phyloP scores from a whole-genome alignment of 2,329 filamentous ascomycete species.

The Cyclaneusma minus region DNA sequence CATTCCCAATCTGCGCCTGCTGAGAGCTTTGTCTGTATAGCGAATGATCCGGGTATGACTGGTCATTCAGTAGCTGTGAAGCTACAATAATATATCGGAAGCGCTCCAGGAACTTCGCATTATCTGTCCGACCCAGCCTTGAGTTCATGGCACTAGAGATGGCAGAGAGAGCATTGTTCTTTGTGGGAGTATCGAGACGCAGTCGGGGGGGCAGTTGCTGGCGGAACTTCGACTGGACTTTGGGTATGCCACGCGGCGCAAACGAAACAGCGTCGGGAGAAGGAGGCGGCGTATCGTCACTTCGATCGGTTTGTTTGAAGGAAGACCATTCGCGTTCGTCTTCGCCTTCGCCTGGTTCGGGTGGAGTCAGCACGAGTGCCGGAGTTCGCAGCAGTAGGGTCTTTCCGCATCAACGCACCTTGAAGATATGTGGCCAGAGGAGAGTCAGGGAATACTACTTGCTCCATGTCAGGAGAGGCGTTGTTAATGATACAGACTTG shows the following conservation, averaged over 20 bases:
- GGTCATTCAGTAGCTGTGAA: constrained; percentile 70
- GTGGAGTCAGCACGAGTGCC: constrained; percentile 4
- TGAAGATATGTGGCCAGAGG: constrained; percentile 81
- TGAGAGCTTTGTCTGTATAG: no score
- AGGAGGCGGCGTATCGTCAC: constrained; percentile 4
- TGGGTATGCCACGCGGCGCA: constrained; percentile 39
- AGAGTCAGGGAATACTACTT: constrained; percentile 71
- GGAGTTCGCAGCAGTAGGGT: constrained; percentile 4
- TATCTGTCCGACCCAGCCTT: constrained; percentile 61
- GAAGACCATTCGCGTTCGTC: constrained; percentile 20
- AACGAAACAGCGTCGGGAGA: constrained; percentile 20
- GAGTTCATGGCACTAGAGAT: constrained; percentile 48
- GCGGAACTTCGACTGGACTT: constrained; percentile 37
- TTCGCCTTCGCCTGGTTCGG: constrained; percentile 27
- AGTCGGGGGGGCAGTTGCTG: constrained; percentile 28
- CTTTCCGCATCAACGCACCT: constrained; percentile 41
- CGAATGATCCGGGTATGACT: constrained; percentile 34
- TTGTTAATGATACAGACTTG: no score
- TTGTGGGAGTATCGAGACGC: constrained; percentile 25
- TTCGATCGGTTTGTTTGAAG: constrained; percentile 5
- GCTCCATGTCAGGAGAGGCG: constrained; percentile 52
- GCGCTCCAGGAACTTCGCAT: constrained; percentile 74
- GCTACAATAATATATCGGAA: constrained; percentile 90
- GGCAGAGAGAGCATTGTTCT: constrained; percentile 25
- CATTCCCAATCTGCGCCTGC: constrained; percentile 6